Base-by-base conservation (phyloP, 2,329 filamentous ascomycete genomes). In the Trichophaea hybrida region DNA sequence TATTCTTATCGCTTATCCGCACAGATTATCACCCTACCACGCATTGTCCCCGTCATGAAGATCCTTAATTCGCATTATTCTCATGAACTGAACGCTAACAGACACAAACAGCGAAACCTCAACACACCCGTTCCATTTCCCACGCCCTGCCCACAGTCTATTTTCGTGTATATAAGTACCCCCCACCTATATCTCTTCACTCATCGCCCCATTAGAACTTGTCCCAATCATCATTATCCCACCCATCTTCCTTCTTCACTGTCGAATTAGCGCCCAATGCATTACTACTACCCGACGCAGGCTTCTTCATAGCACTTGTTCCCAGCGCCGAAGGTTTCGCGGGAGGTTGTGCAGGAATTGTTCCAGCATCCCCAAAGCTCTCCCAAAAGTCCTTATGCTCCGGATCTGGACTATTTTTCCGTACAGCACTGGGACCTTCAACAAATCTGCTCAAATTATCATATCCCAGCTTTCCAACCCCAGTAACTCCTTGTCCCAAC, bases 321-420 rank as follows among this genome's bases (percentile, higher is more conserved):
- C 82, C 82, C 64, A 84, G 78, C 34, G 74, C 74, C 55, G 77
- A 78, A 51, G 75, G 74, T 62, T 73, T 74, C 63, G 67, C 59
- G 56, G 43, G 53, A 38, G 56, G 58, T 46, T 48, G 60, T 7
- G 60, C 74, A 74, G 66, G 65, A 74, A 73, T 60, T 74, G 72
- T 68, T 73, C 84, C 79, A 0, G 82, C 84, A 32, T 84, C 72
- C 33, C 88, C 84, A 73, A 97, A 95, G 67, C 85, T 85, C 71
- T 95, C 90, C 90, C 90, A 96, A 73, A 95, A 95, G 66, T 86
- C 85, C 70, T 85, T 85, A 73, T 84, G 86, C 61, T 83, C 80
- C 6, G 79, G 79, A 72, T 85, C 78, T 76, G 59, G 58, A 72
- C 75, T 57, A 69, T 73, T 59, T 72, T 70, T 59, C 73, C 69